phyloP scores from a whole-genome alignment of 2,329 filamentous ascomycete genomes.

The Fusarium cicatricum region DNA sequence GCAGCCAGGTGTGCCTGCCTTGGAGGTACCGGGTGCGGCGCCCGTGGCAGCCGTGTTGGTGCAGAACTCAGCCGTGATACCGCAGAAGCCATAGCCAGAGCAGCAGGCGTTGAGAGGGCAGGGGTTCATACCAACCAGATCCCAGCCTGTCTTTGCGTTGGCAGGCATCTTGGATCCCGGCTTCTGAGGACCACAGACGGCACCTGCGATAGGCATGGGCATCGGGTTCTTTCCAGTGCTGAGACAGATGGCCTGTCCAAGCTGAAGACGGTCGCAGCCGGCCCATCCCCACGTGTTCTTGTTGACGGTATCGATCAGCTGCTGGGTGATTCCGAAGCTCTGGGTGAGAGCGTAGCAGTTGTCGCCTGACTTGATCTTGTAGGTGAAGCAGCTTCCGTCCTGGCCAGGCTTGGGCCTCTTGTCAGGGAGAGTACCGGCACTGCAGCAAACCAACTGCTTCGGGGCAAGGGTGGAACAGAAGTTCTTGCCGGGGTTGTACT shows the following conservation, averaged over 20 bases:
- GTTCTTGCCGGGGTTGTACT: slow-evolving; percentile 47
- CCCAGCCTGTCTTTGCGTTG: slow-evolving; percentile 38
- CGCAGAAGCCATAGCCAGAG: slow-evolving; percentile 55
- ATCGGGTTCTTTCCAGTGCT: slow-evolving; percentile 47
- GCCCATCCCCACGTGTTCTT: slow-evolving; percentile 51
- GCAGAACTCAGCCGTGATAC: slow-evolving; percentile 55
- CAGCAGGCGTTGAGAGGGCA: slow-evolving; percentile 57
- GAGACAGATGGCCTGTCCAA: slow-evolving; percentile 45
- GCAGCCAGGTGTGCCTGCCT: slow-evolving; percentile 38
- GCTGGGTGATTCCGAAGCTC: slow-evolving; percentile 46
- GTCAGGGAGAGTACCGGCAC: slow-evolving; percentile 46
- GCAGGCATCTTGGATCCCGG: slow-evolving; percentile 39
- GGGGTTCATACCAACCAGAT: slow-evolving; percentile 52
- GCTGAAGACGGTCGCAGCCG: slow-evolving; percentile 44
- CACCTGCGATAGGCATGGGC: slow-evolving; percentile 42
- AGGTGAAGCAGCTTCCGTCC: slow-evolving; percentile 49
- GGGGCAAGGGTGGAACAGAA: slow-evolving; percentile 47
- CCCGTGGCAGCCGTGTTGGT: slow-evolving; percentile 41
- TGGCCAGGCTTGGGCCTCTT: slow-evolving; percentile 43
- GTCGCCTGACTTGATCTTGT: slow-evolving; percentile 45
- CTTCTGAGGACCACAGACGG: slow-evolving; percentile 48
- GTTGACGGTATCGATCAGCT: slow-evolving; percentile 50
- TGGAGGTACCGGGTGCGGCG: slow-evolving; percentile 41
- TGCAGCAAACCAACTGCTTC: slow-evolving; percentile 50
- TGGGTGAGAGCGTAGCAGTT: slow-evolving; percentile 45